Base-by-base conservation (phyloP, 345 rosid genomes). In the Brassica cretica region DNA sequence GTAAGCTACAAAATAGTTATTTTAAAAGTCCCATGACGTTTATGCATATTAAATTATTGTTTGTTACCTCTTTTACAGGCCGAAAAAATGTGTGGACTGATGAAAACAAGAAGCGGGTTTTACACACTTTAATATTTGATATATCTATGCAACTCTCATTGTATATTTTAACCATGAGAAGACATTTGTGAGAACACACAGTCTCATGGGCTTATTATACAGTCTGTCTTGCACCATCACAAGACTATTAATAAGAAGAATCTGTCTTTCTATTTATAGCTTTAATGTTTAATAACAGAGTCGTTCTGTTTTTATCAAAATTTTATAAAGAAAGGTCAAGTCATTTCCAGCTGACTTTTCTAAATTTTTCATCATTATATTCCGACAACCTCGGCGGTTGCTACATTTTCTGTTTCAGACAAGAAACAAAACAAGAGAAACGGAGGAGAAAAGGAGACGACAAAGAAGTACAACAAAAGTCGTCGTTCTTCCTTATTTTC, bases 251-350 rank as follows among this genome's bases (percentile, higher is more conserved):
- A 49, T 66, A 11, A 25, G 68, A 67, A 67, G 60, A 30, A 51
- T 73, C 76, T n/a, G 3, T 68, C 44, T 64, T 63, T 80, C 82
- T 79, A 70, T 64, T 55, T 79, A 63, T 63, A 80, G 75, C 58
- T 49, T 56, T 58, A 66, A 62, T 18, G 67, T 41, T 49, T 41
- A 66, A 68, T 18, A 56, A 74, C 65, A 68, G 74, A 64, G 33
- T 61, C 64, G 55, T 63, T 79, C 72, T 74, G 46, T 79, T 79
- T 74, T 74, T 74, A 3, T 53, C 59, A 53, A 53, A 49, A 0
- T 46, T 41, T 2, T 14, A 49, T n/a, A 53, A 53, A 53, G 16
- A 15, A 15, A 16, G 0, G 24, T 16, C 59, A 53, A 6, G 24
- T 53, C 59, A 53, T 53, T 16, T 2, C 6, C 24, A 53, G 24